A percentile compares a stretch with the other conserved stretches of the same genome.
phyloP scores from a whole-genome alignment of 805 yeast genomes.

The Sporopachydermia quercuum region DNA sequence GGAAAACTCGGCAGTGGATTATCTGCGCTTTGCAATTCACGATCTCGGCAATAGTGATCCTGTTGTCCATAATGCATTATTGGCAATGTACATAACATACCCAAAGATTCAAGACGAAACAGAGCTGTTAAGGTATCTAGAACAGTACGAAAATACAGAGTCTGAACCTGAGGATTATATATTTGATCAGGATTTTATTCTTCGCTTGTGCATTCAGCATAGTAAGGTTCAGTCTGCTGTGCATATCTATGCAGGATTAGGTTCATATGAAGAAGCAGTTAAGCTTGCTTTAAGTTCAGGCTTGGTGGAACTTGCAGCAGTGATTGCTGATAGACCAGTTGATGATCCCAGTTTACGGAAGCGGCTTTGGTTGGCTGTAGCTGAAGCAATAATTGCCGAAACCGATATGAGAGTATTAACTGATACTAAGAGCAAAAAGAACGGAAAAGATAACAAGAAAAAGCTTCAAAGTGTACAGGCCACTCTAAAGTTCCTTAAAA shows the following conservation, averaged over 20 bases:
- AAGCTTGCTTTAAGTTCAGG: conserved; percentile 51
- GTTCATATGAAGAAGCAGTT: conserved; percentile 69
- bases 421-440: conserved; percentile 13
- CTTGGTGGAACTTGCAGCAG: conserved; percentile 40
- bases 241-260: conserved; percentile 51
- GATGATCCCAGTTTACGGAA: conserved; percentile 41
- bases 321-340: conserved; percentile 41
- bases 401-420: conserved; percentile 8
- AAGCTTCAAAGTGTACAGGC: conserved; percentile 3
- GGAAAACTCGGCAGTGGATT: conserved; percentile 52
- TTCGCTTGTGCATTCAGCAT: conserved; percentile 55
- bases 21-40: conserved; percentile 39
- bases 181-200: conserved; percentile 60
- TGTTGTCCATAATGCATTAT: conserved; percentile 52
- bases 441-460: conserved; percentile 7
- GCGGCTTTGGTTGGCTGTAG: conserved; percentile 58
- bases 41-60: conserved; percentile 28
- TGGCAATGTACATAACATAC: conserved; percentile 48
- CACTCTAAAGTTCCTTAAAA: conserved; percentile 18
- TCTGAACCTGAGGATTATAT: conserved; percentile 6
- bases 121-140: conserved; percentile 35
- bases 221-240: conserved; percentile 52
- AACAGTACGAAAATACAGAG: conserved; percentile 18
- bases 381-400: conserved; percentile 30
- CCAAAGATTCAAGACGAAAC: conserved; percentile 26